Evolutionary conservation across 306 rosid species (phyloP).

Genomic region (Alnus rubra): DNA sequence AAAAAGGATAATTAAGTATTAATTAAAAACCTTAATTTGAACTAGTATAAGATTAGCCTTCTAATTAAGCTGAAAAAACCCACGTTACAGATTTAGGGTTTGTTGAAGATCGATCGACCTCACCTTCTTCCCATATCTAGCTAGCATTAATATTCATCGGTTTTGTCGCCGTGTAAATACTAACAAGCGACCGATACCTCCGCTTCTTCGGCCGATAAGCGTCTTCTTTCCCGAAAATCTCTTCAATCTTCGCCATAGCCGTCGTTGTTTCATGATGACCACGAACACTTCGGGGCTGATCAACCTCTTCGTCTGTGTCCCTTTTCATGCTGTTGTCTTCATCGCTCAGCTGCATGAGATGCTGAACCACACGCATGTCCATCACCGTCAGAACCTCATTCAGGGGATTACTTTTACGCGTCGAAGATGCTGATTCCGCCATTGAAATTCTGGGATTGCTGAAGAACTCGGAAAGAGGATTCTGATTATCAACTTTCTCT

Average conservation of each 20-base stretch:
- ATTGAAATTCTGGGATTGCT: background rate
- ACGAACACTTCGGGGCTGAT: constrained; percentile 6
- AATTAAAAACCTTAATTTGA: background rate
- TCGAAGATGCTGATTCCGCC: constrained; percentile 17
- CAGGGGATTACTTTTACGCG: constrained; percentile 3
- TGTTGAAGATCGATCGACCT: background rate
- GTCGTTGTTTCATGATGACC: background rate
- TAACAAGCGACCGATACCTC: constrained; percentile 47
- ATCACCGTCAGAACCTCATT: constrained; percentile 20
- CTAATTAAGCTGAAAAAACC: no score
- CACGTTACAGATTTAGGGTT: background rate
- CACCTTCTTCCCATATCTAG: constrained; percentile 10
- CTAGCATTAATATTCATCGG: constrained; percentile 9
- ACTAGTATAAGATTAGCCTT: no score
- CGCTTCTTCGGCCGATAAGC: constrained; percentile 32
- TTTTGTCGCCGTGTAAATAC: constrained; percentile 43
- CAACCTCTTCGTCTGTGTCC: constrained; percentile 16
- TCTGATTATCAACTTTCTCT: background rate
- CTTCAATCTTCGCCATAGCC: constrained; percentile 37
- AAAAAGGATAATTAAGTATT: background rate
- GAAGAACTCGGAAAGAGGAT: background rate
- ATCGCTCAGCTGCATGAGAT: constrained; percentile 55
- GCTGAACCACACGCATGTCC: constrained; percentile 44
- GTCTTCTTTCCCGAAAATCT: constrained; percentile 55
- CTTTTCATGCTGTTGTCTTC: constrained; percentile 32